Base-by-base conservation (phyloP, 768 basidiomycete genomes). In the Neoboletus magnificus region DNA sequence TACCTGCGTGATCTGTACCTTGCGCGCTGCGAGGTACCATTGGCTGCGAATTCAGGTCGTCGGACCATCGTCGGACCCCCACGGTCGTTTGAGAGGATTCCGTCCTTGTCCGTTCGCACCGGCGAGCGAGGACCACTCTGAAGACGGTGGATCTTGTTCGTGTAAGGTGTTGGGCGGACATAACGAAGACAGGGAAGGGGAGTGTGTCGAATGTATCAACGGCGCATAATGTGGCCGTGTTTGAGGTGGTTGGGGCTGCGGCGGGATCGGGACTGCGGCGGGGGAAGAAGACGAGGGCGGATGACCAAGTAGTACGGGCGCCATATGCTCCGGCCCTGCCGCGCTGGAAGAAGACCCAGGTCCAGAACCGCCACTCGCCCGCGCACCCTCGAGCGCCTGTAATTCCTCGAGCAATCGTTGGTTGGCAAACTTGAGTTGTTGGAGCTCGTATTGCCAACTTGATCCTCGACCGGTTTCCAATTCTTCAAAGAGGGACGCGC, bases 361-460 rank as follows among this genome's bases (percentile, higher is more conserved):
- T 13, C 16, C 27, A 30, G 40, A 22, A 8, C 23, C 47, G 10
- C n/a, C 50, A 33, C 44, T 42, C 20, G 53, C 46, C 36, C 37
- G 29, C 9, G 47, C 58, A 29, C 57, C 65, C 42, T 80, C 79
- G 13, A 81, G 69, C 18, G 63, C 67, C 23, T 66, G 67, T 29
- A 85, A 57, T 63, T 91, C 87, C 44, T 87, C 86, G 49, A 69
- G 69, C 52, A 92, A 59, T 57, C 83, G 71, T 70, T 83, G 77
- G 64, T 92, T 93, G 50, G 80, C 77, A 63, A 85, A 85, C 65
- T 84, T 80, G 60, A 94, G 76, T 70, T 93, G 90, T 72, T 92
- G 87, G 46, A 95, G 76, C 73, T 93, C 91, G 62, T 93, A 96
- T 74, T 96, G 93, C 93, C 94, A 97, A 60, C 90, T 92, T 32